These are phyloP conservation scores for Acidomyces sp. DNA, from an alignment of 495 filamentous ascomycete genomes.

Conservation along the genomic window DNA sequence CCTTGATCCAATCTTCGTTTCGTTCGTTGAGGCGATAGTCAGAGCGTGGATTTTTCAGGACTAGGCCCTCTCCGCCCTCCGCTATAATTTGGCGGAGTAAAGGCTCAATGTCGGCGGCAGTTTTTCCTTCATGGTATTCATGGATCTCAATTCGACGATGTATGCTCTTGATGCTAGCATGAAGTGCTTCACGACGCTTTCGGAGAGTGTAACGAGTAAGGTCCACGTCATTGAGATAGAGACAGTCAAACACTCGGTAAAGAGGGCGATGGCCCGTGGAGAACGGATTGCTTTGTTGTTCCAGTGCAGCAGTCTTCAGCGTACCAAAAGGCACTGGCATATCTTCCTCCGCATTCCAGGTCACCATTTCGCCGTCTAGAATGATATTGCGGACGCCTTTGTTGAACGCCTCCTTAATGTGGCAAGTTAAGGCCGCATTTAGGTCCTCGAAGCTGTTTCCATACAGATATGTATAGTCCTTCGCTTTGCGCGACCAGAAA, in stretches of 20 bases:
- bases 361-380: constrained; percentile 96
- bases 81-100: constrained; percentile 70
- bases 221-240: constrained; percentile 69
- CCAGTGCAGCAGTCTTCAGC: constrained; percentile 79
- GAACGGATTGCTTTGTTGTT: constrained; percentile 66
- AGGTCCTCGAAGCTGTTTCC: constrained; percentile 64
- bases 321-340: constrained; percentile 82
- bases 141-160: constrained; percentile 75
- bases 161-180: constrained; percentile 49
- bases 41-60: constrained; percentile 86
- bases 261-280: constrained; percentile 59
- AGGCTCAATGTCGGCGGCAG: constrained; percentile 59
- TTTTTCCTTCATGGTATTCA: constrained; percentile 52
- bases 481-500: constrained; percentile 94
- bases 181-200: constrained; percentile 66
- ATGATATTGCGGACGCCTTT: constrained; percentile 72
- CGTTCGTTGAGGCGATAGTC: constrained; percentile 78
- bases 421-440: constrained; percentile 63
- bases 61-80: constrained; percentile 78
- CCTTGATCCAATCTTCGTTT: constrained; percentile 97
- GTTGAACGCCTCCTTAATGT: constrained; percentile 66
- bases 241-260: constrained; percentile 76
- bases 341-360: constrained; percentile 85
- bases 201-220: constrained; percentile 71
- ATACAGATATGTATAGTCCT: constrained; percentile 94